phyloP scores from a whole-genome alignment of 2,329 filamentous ascomycete genomes.

The Tetracladium maxilliforme region DNA sequence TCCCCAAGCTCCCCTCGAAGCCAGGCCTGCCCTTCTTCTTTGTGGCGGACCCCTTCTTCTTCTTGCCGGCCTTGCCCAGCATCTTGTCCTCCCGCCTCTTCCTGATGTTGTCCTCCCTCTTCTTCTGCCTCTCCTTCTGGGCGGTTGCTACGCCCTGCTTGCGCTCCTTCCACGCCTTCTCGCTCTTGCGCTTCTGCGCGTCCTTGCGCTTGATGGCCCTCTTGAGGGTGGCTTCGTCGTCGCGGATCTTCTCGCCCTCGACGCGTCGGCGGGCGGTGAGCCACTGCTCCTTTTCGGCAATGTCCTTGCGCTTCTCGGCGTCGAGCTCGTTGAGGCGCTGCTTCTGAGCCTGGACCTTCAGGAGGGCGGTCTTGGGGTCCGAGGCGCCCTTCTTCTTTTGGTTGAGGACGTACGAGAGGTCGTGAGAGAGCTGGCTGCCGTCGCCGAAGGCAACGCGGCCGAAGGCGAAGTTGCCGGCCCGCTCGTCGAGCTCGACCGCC shows the following conservation, averaged over 20 bases:
- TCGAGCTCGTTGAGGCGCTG: slow-evolving; percentile 63
- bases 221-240: slow-evolving; percentile 78
- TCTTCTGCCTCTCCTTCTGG: slow-evolving; percentile 67
- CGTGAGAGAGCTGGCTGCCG: slow-evolving; percentile 64
- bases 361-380: slow-evolving; percentile 75
- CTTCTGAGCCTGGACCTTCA: slow-evolving; percentile 75
- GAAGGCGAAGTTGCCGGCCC: slow-evolving; percentile 71
- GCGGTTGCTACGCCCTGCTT: slow-evolving; percentile 58
- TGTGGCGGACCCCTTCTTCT: slow-evolving; percentile 30
- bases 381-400: slow-evolving; percentile 69
- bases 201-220: slow-evolving; percentile 93
- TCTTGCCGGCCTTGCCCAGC: slow-evolving; percentile 42
- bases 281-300: slow-evolving; percentile 91
- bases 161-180: slow-evolving; percentile 71
- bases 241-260: slow-evolving; percentile 77
- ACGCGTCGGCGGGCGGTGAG: slow-evolving; percentile 77
- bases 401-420: slow-evolving; percentile 45
- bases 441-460: slow-evolving; percentile 84
- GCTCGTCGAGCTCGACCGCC: slow-evolving; percentile 31
- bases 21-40: slow-evolving; percentile 39
- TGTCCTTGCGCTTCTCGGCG: slow-evolving; percentile 66
- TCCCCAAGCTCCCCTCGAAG: slow-evolving; percentile 42
- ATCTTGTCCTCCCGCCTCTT: slow-evolving; percentile 66
- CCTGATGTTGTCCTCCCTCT: slow-evolving; percentile 65
- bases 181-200: slow-evolving; percentile 77